Evolutionary conservation across 257 asterid genomes (phyloP).

Genomic region (Oldenlandia corymbosa): DNA sequence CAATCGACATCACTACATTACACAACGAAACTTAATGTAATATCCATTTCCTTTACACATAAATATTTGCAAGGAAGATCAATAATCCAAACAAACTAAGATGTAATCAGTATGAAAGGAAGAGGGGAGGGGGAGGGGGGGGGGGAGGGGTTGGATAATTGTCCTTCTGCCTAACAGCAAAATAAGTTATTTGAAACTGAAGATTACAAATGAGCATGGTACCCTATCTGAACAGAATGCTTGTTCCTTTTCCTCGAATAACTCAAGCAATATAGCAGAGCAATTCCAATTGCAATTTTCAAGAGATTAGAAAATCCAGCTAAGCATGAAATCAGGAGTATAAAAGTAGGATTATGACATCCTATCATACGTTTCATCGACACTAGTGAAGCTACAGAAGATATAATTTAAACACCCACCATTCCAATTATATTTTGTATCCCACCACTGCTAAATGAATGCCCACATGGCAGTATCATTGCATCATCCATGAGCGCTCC

Average conservation of each 20-base stretch:
- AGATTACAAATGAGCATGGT: not conserved
- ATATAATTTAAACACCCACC: slow-evolving; percentile 38
- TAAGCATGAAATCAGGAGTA: not conserved
- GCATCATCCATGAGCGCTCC: slow-evolving; percentile 96
- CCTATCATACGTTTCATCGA: not conserved
- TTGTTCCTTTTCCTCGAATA: not conserved
- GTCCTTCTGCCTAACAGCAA: not conserved
- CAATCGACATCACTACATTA: not conserved
- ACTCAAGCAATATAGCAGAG: not conserved
- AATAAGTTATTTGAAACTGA: not conserved
- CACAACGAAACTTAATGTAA: not conserved
- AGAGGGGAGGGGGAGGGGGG: no score
- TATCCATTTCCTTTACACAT: not conserved
- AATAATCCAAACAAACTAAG: not conserved
- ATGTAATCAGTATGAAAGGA: not conserved
- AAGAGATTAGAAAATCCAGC: not conserved
- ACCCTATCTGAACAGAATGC: not conserved
- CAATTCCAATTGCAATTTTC: not conserved
- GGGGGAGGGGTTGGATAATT: not conserved
- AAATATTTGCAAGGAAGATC: not conserved
- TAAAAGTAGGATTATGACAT: not conserved
- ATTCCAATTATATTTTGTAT: slow-evolving; percentile 52
- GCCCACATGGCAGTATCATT: slow-evolving; percentile 95
- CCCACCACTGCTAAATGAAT: slow-evolving; percentile 83
- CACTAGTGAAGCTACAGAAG: not conserved